A percentile compares a stretch with the other conserved stretches of the same genome.
Conservation (phyloP, 148 eudicot species). For the Spergularia marina region DNA sequence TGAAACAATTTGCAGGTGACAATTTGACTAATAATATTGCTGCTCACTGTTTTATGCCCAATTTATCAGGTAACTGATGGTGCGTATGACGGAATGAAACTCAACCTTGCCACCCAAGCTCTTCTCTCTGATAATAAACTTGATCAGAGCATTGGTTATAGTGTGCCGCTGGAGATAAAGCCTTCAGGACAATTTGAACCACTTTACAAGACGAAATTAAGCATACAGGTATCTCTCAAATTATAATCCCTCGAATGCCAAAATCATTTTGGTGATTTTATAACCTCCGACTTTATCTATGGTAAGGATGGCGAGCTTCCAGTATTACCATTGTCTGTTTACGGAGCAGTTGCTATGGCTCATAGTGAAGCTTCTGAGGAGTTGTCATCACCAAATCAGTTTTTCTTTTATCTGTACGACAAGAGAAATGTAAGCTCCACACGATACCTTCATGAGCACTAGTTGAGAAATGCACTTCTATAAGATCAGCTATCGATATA, state of each 20-base stretch:
- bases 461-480: too few relatives aligned
- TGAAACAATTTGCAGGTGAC: not conserved
- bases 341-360: conserved; percentile 96
- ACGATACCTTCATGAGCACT: not conserved
- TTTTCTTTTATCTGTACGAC: conserved; percentile 93
- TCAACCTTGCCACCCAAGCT: conserved; percentile 67
- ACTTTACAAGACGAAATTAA: conserved; percentile 74
- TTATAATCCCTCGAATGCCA: conserved; percentile 1
- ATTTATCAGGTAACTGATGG: conserved; percentile 73
- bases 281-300: conserved; percentile 12
- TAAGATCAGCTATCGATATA: not conserved
- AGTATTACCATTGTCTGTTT: conserved; percentile 92
- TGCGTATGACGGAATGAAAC: conserved; percentile 76
- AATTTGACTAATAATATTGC: not conserved
- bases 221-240: conserved; percentile 63
- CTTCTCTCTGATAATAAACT: conserved; percentile 65
- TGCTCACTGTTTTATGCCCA: conserved; percentile 5
- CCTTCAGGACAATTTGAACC: conserved; percentile 98
- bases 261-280: not conserved
- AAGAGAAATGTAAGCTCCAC: conserved; percentile 71
- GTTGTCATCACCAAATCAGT: conserved; percentile 85
- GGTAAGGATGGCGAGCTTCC: conserved; percentile 95
- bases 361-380: conserved; percentile 85
- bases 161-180: conserved; percentile 79
- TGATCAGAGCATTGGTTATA: conserved; percentile 54